phyloP scores from a whole-genome alignment of 345 rosid species.

The Streptanthus diversifolius region DNA sequence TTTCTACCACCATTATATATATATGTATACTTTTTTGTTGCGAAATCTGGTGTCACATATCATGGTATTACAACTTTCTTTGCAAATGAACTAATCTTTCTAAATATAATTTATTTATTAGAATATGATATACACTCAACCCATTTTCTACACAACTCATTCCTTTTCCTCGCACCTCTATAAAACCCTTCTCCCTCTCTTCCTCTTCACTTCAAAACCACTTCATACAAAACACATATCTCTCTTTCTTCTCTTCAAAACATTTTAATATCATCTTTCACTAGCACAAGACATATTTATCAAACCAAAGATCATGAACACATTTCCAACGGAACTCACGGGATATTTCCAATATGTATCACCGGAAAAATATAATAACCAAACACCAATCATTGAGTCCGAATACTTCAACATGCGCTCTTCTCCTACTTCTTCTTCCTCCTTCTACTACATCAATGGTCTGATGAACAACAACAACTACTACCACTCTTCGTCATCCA shows the following conservation, averaged over 20 bases:
- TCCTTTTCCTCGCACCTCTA: conserved; percentile 34
- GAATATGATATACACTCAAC: neutral
- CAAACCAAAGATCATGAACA: conserved; percentile 35
- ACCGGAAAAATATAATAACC: conserved; percentile 38
- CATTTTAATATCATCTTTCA: neutral
- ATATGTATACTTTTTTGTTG: neutral
- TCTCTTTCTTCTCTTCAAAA: conserved; percentile 17
- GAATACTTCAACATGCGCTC: conserved; percentile 40
- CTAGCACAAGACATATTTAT: neutral
- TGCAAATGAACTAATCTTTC: neutral
- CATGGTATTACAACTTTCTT: conserved; percentile 1
- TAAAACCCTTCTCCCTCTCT: conserved; percentile 42
- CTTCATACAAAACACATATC: conserved; percentile 17
- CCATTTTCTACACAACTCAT: conserved; percentile 6
- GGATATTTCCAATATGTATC: conserved; percentile 45
- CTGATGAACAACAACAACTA: conserved; percentile 36
- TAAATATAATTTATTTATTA: neutral
- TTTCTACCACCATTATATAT: neutral
- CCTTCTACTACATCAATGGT: conserved; percentile 41
- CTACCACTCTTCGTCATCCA: conserved; percentile 38
- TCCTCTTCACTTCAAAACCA: conserved; percentile 34
- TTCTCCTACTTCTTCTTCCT: conserved; percentile 36
- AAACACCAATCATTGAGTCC: conserved; percentile 24
- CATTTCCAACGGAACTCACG: conserved; percentile 52
- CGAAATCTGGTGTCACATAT: neutral